Percentiles rank a stretch among this genome's conserved stretches.
Evolutionary conservation across 768 basidiomycete genomes (phyloP).

Genomic region (Tylopilus vinaceipallidus): DNA sequence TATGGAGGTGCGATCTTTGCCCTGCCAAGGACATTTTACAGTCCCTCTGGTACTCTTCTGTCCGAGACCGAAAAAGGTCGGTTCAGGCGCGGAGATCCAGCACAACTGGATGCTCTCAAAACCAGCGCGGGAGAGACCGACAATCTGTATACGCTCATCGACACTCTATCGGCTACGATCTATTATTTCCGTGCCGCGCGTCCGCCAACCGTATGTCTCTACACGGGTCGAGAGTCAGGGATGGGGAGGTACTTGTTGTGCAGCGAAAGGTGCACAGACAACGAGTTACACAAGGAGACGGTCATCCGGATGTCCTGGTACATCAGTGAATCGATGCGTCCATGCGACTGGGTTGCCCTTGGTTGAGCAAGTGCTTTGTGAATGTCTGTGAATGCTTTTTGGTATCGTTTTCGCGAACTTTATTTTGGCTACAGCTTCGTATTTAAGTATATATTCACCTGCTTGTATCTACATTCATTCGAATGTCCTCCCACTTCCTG

Average conservation of each 20-base stretch:
- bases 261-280: constrained; percentile 18
- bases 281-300: constrained; percentile 24
- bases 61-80: constrained; percentile 1
- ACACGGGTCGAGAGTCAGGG: constrained; percentile 18
- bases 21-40: constrained; percentile 18
- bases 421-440: no score
- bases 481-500: no score
- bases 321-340: constrained; percentile 15
- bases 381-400: background rate
- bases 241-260: constrained; percentile 24
- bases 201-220: constrained; percentile 27
- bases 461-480: no score
- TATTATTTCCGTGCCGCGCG: constrained; percentile 24
- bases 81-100: constrained; percentile 19
- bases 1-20: constrained; percentile 12
- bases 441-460: no score
- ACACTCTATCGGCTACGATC: constrained; percentile 20
- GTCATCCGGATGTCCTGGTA: constrained; percentile 25
- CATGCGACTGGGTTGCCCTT: constrained; percentile 26
- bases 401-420: no score
- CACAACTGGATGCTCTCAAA: constrained; percentile 5
- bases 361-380: background rate
- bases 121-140: background rate
- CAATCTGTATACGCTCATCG: constrained; percentile 24
- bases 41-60: constrained; percentile 15